Conservation (phyloP, 805 yeast genomes). For the Yarrowia alimentaria region DNA sequence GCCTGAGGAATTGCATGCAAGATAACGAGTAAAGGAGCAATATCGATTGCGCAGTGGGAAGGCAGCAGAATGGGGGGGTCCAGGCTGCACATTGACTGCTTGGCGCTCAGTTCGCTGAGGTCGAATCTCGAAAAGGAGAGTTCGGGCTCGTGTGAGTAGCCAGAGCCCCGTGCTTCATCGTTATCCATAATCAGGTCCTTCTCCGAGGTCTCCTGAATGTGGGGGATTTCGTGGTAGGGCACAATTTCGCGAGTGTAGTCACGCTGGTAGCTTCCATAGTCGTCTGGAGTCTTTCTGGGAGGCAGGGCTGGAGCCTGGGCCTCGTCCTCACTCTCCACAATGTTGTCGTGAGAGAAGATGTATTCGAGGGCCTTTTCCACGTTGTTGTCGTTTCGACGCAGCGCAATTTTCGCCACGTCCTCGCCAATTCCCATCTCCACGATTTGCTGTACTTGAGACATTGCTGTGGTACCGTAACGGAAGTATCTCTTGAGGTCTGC, state of each 20-base stretch:
- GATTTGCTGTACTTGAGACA: conserved; percentile 16
- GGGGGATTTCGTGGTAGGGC: conserved; percentile 9
- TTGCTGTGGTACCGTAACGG: neutral
- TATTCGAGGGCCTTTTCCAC: conserved; percentile 24
- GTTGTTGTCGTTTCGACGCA: conserved; percentile 9
- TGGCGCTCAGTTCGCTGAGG: conserved; percentile 1
- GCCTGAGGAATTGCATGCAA: conserved; percentile 39
- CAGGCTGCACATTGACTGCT: neutral
- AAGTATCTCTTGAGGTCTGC: no score
- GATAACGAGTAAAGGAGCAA: conserved; percentile 37
- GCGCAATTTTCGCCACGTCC: conserved; percentile 2
- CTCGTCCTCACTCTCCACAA: conserved; percentile 13
- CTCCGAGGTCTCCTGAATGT: conserved; percentile 3
- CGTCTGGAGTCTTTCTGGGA: neutral
- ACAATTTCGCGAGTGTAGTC: conserved; percentile 6
- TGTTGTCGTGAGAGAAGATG: conserved; percentile 12
- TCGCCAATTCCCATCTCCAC: conserved; percentile 22
- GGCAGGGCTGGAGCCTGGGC: conserved; percentile 3
- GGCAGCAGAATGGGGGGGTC: conserved; percentile 34
- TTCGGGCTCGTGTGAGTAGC: neutral
- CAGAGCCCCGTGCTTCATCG: no score
- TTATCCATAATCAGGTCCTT: conserved; percentile 8
- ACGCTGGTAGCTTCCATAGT: neutral
- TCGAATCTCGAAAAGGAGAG: conserved; percentile 9
- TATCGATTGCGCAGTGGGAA: conserved; percentile 28